A percentile compares a stretch with the other conserved stretches of the same genome.
Evolutionary conservation across 257 asterid species (phyloP).

Genomic region (Jaltomata sinuosa): DNA sequence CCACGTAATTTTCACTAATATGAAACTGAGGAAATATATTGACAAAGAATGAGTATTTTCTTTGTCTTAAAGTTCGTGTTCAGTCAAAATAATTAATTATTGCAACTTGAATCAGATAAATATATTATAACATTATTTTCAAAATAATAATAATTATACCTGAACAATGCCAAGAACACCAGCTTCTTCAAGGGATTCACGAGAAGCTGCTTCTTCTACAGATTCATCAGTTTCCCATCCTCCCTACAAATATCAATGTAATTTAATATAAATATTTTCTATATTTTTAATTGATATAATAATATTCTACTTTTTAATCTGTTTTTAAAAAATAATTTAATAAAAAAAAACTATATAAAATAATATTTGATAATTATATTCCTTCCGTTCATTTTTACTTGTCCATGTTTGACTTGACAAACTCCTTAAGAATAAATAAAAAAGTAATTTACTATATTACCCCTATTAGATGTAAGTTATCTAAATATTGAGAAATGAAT

Average conservation of each 20-base stretch:
- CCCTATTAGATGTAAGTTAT: no score
- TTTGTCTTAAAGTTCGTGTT: background rate
- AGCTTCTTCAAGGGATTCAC: slow-evolving; percentile 78
- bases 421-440: no score
- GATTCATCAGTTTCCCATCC: slow-evolving; percentile 86
- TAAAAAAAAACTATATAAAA: no score
- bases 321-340: no score
- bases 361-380: no score
- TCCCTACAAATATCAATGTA: slow-evolving; percentile 55
- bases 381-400: no score
- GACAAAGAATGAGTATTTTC: no score
- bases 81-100: background rate
- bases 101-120: background rate
- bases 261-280: background rate
- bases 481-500: no score
- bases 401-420: no score
- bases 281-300: background rate
- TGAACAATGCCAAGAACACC: slow-evolving; percentile 69
- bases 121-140: background rate
- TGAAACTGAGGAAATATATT: no score
- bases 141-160: slow-evolving; percentile 15
- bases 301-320: background rate
- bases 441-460: no score
- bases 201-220: slow-evolving; percentile 63
- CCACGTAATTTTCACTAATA: no score